Conservation (phyloP, 2,329 filamentous ascomycete genomes). For the Didymella sp. region DNA sequence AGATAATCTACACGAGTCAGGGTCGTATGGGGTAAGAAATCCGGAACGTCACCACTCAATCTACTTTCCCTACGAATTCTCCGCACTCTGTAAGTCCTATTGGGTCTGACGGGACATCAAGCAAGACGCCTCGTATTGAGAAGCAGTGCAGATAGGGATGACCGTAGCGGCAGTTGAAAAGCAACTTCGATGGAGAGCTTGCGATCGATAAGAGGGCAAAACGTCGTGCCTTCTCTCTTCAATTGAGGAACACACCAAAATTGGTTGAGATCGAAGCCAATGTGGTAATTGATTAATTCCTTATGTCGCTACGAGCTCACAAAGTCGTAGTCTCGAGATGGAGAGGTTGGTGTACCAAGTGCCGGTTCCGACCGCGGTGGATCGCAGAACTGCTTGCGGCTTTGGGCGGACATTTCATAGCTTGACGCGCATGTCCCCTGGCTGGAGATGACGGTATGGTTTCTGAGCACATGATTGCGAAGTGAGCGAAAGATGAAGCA, state of each 20-base stretch:
- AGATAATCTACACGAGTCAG: not conserved
- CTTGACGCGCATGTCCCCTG: not conserved
- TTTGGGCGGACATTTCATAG: not conserved
- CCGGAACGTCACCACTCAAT: not conserved
- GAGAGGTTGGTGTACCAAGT: not conserved
- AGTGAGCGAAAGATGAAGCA: not conserved
- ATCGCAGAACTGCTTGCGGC: not conserved
- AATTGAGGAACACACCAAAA: not conserved
- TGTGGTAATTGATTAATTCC: not conserved
- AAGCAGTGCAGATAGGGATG: not conserved
- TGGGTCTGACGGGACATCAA: not conserved
- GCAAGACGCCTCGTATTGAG: not conserved
- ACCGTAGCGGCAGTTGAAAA: not conserved
- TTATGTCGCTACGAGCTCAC: not conserved
- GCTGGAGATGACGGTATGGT: not conserved
- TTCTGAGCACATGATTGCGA: not conserved
- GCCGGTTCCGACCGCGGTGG: not conserved
- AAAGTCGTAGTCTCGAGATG: not conserved
- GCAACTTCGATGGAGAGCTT: not conserved
- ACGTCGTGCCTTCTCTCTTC: not conserved
- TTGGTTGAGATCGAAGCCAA: not conserved
- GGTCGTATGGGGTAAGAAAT: not conserved
- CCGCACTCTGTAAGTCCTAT: not conserved
- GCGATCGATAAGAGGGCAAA: too few species aligned
- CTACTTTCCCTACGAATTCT: constrained; percentile 4